A percentile compares a stretch with the other conserved stretches of the same genome.
These are phyloP conservation scores for Leptodermis oblonga DNA, from an alignment of 257 asterid species.

Conservation along the genomic window DNA sequence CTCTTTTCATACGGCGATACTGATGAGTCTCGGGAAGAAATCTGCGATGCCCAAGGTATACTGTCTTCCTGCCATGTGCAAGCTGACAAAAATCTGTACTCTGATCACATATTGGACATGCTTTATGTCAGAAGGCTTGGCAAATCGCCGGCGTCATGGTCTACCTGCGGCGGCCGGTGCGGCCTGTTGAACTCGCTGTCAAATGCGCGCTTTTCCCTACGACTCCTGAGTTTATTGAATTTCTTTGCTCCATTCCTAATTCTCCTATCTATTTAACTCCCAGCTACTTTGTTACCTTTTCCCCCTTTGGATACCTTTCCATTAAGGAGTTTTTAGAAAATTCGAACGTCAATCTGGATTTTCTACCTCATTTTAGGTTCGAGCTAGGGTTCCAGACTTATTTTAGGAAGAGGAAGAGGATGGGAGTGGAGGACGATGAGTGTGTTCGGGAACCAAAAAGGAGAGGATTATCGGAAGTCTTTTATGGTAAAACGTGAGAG, in stretches of 20 bases:
- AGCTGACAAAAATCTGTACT: too few relatives aligned
- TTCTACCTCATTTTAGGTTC: constrained; percentile 17
- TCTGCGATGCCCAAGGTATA: too few relatives aligned
- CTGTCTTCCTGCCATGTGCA: too few relatives aligned
- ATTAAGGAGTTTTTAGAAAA: constrained; percentile 30
- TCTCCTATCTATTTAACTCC: constrained; percentile 53
- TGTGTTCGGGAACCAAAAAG: constrained; percentile 20
- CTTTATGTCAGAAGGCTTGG: constrained; percentile 69
- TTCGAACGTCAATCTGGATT: constrained; percentile 15
- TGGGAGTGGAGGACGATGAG: constrained; percentile 27
- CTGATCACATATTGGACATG: too few relatives aligned
- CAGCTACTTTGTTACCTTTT: constrained; percentile 42
- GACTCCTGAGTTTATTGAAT: constrained; percentile 41
- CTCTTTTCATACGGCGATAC: too few relatives aligned
- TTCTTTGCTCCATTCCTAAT: constrained; percentile 56
- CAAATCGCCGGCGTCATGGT: constrained; percentile 49
- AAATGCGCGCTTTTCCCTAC: constrained; percentile 25
- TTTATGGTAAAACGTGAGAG: constrained; percentile 24
- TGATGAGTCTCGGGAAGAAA: too few relatives aligned
- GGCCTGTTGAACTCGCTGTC: constrained; percentile 42
- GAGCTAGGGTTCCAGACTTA: constrained; percentile 30
- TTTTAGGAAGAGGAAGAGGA: constrained; percentile 53
- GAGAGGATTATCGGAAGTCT: constrained; percentile 20
- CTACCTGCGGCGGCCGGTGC: constrained; percentile 41
- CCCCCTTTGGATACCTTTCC: constrained; percentile 40